Evolutionary conservation across 192 early-diverging fungal genomes (phyloP).

Genomic region (Backusella psychrophila): DNA sequence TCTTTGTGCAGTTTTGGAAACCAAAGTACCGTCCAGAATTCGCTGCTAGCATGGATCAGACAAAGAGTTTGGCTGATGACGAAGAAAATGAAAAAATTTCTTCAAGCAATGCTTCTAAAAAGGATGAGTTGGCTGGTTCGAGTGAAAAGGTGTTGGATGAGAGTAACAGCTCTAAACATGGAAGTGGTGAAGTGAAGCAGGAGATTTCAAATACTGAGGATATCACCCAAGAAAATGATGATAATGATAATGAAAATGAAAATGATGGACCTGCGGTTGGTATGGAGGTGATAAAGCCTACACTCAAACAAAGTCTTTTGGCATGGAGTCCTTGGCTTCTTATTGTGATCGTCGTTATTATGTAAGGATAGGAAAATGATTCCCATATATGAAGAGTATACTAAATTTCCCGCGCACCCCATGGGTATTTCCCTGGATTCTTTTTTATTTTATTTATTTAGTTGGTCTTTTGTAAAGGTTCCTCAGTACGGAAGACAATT

Average conservation of each 20-base stretch:
- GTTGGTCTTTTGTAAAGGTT: constrained; percentile 33
- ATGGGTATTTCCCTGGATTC: not conserved
- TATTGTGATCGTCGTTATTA: constrained; percentile 33
- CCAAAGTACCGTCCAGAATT: constrained; percentile 32
- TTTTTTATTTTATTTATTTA: not conserved
- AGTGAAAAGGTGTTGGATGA: not conserved
- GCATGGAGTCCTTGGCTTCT: constrained; percentile 39
- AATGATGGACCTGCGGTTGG: not conserved
- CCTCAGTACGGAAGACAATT: constrained; percentile 7
- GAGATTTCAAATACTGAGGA: not conserved
- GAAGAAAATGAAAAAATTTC: not conserved
- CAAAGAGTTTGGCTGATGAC: not conserved
- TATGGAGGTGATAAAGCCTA: constrained; percentile 16
- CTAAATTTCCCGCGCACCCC: not conserved
- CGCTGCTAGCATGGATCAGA: not conserved
- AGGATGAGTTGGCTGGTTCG: not conserved
- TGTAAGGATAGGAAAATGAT: constrained; percentile 16
- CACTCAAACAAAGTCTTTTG: constrained; percentile 14
- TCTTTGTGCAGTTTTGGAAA: constrained; percentile 40
- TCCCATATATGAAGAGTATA: not conserved
- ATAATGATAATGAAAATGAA: not conserved
- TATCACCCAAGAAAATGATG: not conserved
- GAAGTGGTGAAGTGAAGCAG: not conserved
- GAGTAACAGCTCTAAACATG: not conserved
- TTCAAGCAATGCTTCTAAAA: not conserved